Percentiles rank a stretch among this genome's conserved stretches.
phyloP scores from a whole-genome alignment of 345 rosid species.

The Pelargonium nanum region DNA sequence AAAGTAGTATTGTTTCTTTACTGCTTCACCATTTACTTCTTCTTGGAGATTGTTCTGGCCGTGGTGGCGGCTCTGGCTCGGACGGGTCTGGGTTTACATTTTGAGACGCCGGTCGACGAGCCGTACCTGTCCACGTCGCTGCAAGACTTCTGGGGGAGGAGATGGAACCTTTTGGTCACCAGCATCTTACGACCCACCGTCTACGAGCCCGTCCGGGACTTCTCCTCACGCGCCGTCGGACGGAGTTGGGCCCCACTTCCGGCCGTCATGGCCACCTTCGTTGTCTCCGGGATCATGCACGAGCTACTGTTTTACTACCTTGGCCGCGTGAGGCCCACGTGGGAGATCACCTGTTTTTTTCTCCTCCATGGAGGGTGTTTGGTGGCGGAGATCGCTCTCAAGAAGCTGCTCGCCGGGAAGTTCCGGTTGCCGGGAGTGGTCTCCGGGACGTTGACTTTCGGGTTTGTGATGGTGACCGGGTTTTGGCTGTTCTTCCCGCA shows the following conservation, averaged over 20 bases:
- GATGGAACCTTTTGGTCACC: conserved; percentile 62
- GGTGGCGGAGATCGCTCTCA: conserved; percentile 16
- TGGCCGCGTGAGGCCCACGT: conserved; percentile 33
- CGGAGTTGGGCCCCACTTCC: conserved; percentile 29
- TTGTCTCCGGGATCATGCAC: conserved; percentile 51
- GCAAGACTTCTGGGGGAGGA: conserved; percentile 68
- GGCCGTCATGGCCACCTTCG: conserved; percentile 29
- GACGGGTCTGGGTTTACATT: conserved; percentile 18
- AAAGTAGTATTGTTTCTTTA: conserved; percentile 23
- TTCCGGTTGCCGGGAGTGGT: conserved; percentile 35
- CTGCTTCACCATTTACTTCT: conserved; percentile 29
- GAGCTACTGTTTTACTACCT: conserved; percentile 52
- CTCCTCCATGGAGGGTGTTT: conserved; percentile 41
- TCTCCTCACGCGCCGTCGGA: conserved; percentile 15
- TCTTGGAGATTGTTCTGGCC: conserved; percentile 35
- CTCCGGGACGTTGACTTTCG: conserved; percentile 27
- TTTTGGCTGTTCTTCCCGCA: conserved; percentile 31
- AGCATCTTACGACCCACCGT: conserved; percentile 49
- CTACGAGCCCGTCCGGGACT: conserved; percentile 27
- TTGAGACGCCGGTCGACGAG: conserved; percentile 46
- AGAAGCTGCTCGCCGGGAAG: conserved; percentile 36
- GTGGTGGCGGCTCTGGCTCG: conserved; percentile 26
- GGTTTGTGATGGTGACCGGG: conserved; percentile 19
- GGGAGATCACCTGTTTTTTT: conserved; percentile 48
- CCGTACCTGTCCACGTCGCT: conserved; percentile 56